Conservation (phyloP, 2,329 filamentous ascomycete species). For the Penicillium brevicompactum region DNA sequence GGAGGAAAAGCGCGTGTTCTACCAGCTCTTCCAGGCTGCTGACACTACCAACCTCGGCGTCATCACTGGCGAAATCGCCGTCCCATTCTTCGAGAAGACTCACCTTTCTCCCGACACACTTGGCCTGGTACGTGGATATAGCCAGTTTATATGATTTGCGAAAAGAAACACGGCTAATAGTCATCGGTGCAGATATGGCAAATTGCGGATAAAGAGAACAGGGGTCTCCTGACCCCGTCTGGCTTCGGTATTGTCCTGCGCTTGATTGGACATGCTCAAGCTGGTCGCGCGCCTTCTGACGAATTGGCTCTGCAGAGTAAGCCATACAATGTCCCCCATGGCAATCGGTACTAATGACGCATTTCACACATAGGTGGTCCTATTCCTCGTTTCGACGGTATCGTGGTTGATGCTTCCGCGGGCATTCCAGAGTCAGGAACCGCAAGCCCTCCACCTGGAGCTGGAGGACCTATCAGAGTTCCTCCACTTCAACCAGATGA, state of each 20-base stretch:
- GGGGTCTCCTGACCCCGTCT: constrained; percentile 85
- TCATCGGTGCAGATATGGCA: constrained; percentile 81
- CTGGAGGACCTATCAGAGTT: constrained; percentile 73
- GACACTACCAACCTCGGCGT: constrained; percentile 90
- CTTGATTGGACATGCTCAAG: constrained; percentile 94
- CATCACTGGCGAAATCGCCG: constrained; percentile 92
- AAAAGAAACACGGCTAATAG: constrained; percentile 6
- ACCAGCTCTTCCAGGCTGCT: constrained; percentile 88
- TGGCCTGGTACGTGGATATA: constrained; percentile 71
- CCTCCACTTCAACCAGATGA: constrained; percentile 87
- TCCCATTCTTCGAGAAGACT: constrained; percentile 98
- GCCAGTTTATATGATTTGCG: not conserved
- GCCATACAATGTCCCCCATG: constrained; percentile 18
- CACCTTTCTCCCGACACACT: constrained; percentile 81
- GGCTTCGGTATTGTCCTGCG: constrained; percentile 92
- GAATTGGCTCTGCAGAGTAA: constrained; percentile 79
- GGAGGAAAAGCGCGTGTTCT: constrained; percentile 93
- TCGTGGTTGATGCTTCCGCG: constrained; percentile 52
- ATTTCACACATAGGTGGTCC: constrained; percentile 61
- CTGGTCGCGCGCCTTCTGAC: constrained; percentile 75
- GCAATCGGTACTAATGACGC: constrained; percentile 6
- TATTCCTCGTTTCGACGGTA: constrained; percentile 88
- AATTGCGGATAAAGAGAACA: constrained; percentile 95
- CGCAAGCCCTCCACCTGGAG: constrained; percentile 47
- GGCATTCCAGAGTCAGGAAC: constrained; percentile 54